These are phyloP conservation scores for Lasiodiplodia gonubiensis DNA, from an alignment of 2,329 filamentous ascomycete genomes.

Conservation along the genomic window DNA sequence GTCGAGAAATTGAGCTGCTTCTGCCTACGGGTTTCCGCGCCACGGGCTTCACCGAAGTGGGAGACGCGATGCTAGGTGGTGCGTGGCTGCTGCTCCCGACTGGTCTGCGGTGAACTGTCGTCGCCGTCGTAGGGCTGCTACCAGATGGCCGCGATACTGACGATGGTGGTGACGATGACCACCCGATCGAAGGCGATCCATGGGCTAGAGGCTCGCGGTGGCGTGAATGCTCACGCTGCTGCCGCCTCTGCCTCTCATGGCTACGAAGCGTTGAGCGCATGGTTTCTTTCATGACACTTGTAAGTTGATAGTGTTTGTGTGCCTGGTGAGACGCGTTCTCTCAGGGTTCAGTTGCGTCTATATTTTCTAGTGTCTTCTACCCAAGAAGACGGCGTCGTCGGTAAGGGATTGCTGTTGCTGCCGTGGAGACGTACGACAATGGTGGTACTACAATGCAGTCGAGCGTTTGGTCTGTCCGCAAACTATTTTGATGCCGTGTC, in stretches of 20 bases:
- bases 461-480: neutral
- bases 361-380: neutral
- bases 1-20: neutral
- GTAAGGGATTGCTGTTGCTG: neutral
- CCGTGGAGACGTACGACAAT: neutral
- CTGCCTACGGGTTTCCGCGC: neutral
- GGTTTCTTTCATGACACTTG: conserved; percentile 4
- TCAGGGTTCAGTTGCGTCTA: too few relatives aligned
- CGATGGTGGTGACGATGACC: neutral
- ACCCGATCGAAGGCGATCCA: too few relatives aligned
- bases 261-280: conserved; percentile 8
- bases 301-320: neutral
- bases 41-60: neutral
- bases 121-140: neutral
- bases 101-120: neutral
- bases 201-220: neutral
- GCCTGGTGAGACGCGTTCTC: too few relatives aligned
- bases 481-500: neutral
- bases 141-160: neutral
- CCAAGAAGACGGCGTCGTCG: neutral
- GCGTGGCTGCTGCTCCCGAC: neutral
- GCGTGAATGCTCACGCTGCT: neutral
- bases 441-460: neutral
- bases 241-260: neutral
- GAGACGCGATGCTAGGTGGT: neutral